These are phyloP conservation scores for Trametes polyzona DNA, from an alignment of 1,284 basidiomycete species.

Conservation along the genomic window DNA sequence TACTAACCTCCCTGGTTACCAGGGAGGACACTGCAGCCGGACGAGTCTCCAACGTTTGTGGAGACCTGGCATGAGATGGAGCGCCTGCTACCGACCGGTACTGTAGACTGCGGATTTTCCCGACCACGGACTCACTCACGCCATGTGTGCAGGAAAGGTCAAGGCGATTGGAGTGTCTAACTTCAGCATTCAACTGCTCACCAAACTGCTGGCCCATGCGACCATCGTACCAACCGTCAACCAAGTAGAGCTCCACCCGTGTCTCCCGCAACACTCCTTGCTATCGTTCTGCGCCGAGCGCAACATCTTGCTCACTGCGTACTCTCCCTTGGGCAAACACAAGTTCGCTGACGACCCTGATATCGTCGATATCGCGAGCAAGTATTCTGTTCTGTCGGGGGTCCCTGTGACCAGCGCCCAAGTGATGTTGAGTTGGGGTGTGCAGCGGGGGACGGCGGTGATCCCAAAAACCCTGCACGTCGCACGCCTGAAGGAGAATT, in stretches of 20 bases:
- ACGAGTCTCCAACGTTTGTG: conserved; percentile 21
- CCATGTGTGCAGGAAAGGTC: conserved; percentile 38
- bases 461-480: conserved; percentile 52
- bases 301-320: conserved; percentile 58
- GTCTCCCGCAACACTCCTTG: conserved; percentile 48
- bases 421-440: conserved; percentile 53
- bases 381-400: conserved; percentile 33
- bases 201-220: conserved; percentile 39
- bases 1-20: neutral
- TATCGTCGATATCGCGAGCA: conserved; percentile 49
- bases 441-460: conserved; percentile 45
- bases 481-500: conserved; percentile 49
- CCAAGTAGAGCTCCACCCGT: conserved; percentile 54
- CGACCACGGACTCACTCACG: conserved; percentile 40
- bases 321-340: conserved; percentile 54
- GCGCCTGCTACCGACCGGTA: conserved; percentile 13
- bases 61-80: conserved; percentile 29
- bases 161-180: conserved; percentile 67
- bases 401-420: conserved; percentile 47
- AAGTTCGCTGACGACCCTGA: conserved; percentile 30
- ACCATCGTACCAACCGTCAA: conserved; percentile 53
- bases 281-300: conserved; percentile 49
- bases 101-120: conserved; percentile 32
- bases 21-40: conserved; percentile 18
- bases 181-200: conserved; percentile 57